A percentile compares a stretch with the other conserved stretches of the same genome.
phyloP scores from a whole-genome alignment of 768 basidiomycete species.

The Paxillus rubicundulus region DNA sequence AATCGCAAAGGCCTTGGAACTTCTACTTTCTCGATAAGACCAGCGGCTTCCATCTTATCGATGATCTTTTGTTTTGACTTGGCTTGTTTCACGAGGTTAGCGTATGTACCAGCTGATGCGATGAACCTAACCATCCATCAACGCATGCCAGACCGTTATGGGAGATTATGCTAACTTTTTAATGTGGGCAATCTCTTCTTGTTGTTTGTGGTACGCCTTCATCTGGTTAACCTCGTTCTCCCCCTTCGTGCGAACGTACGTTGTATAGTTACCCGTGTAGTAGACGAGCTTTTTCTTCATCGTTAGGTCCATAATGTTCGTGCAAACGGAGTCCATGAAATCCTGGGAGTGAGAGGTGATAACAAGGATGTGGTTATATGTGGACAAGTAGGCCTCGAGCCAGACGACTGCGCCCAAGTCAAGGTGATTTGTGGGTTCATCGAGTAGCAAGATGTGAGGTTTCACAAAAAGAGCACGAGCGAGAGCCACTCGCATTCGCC shows the following conservation, averaged over 20 bases:
- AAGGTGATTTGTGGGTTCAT: slow-evolving; percentile 90
- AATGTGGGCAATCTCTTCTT: slow-evolving; percentile 97
- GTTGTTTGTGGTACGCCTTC: slow-evolving; percentile 99
- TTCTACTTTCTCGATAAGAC: slow-evolving; percentile 91
- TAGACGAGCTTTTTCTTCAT: slow-evolving; percentile 89
- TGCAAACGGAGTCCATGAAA: slow-evolving; percentile 98
- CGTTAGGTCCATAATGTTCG: slow-evolving; percentile 97
- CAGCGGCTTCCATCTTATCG: slow-evolving; percentile 99
- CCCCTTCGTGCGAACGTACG: slow-evolving; percentile 92
- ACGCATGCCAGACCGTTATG: slow-evolving; percentile 1
- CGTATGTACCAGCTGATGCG: slow-evolving; percentile 98
- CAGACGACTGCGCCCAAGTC: slow-evolving; percentile 98
- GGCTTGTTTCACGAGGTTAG: slow-evolving; percentile 97
- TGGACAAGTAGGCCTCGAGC: slow-evolving; percentile 96
- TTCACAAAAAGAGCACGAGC: slow-evolving; percentile 95
- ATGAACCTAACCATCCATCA: slow-evolving; percentile 66
- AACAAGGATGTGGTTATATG: slow-evolving; percentile 98
- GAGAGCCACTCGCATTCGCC: slow-evolving; percentile 98
- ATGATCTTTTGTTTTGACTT: slow-evolving; percentile 99
- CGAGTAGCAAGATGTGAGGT: slow-evolving; percentile 91
- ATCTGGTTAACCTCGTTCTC: slow-evolving; percentile 99
- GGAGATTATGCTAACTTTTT: slow-evolving; percentile 68
- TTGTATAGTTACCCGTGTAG: slow-evolving; percentile 95
- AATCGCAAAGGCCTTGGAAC: slow-evolving; percentile 71
- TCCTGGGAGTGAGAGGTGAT: slow-evolving; percentile 99